Conservation (phyloP, 345 rosid species). For the Gossypium bickii region DNA sequence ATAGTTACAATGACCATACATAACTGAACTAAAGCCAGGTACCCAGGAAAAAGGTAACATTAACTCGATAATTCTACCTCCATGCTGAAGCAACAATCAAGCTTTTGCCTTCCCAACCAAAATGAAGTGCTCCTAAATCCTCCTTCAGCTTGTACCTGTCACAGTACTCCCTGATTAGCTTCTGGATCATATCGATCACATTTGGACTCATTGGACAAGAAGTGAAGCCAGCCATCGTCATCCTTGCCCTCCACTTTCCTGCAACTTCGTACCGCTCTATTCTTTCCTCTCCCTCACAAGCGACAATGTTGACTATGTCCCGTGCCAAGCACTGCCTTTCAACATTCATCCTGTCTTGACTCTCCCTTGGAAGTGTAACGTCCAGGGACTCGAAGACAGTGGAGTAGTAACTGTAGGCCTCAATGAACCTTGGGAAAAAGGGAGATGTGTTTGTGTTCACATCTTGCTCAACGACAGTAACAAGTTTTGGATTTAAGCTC, state of each 20-base stretch:
- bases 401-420: slow-evolving; percentile 83
- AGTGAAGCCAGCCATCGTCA: slow-evolving; percentile 87
- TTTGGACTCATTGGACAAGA: slow-evolving; percentile 54
- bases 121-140: slow-evolving; percentile 63
- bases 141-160: slow-evolving; percentile 58
- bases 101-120: slow-evolving; percentile 87
- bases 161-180: slow-evolving; percentile 55
- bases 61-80: slow-evolving; percentile 38
- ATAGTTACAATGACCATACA: slow-evolving; percentile 18
- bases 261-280: slow-evolving; percentile 89
- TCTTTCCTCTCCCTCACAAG: slow-evolving; percentile 96
- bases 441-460: slow-evolving; percentile 93
- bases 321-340: slow-evolving; percentile 94
- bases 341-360: slow-evolving; percentile 94
- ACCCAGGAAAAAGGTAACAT: background rate
- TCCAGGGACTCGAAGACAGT: slow-evolving; percentile 91
- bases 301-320: slow-evolving; percentile 86
- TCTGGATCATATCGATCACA: slow-evolving; percentile 45
- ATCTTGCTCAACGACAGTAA: slow-evolving; percentile 91
- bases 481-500: slow-evolving; percentile 84
- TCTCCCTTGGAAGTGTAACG: slow-evolving; percentile 81
- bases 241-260: slow-evolving; percentile 93
- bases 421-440: slow-evolving; percentile 68
- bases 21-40: background rate
- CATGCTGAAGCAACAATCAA: slow-evolving; percentile 90